Percentiles rank a stretch among this genome's conserved stretches.
These are phyloP conservation scores for Lentinula edodes DNA, from an alignment of 768 basidiomycete genomes.

Conservation along the genomic window DNA sequence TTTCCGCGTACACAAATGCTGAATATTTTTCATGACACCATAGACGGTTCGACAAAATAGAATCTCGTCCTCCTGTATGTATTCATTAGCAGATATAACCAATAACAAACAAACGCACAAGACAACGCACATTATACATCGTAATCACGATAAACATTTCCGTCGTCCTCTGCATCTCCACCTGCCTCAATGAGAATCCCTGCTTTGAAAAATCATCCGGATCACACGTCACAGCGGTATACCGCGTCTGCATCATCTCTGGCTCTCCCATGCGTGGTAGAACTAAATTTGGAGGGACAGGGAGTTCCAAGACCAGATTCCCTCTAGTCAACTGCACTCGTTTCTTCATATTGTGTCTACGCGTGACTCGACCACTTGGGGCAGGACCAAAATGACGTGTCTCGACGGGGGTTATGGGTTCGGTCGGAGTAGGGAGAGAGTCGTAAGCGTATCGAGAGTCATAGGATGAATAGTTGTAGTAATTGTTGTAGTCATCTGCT, in stretches of 20 bases:
- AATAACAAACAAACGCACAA: constrained; percentile 1
- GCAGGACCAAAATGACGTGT: constrained; percentile 88
- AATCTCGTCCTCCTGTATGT: constrained; percentile 73
- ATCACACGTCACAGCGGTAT: constrained; percentile 90
- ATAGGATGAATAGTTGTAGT: constrained; percentile 14
- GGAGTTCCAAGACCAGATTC: constrained; percentile 79
- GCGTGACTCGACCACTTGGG: constrained; percentile 69
- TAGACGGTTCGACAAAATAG: constrained; percentile 91
- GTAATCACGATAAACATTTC: constrained; percentile 94
- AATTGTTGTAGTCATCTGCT: constrained; percentile 18
- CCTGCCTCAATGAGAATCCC: constrained; percentile 83
- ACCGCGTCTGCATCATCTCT: constrained; percentile 71
- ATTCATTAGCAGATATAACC: constrained; percentile 5
- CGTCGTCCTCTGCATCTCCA: constrained; percentile 71
- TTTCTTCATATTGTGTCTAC: constrained; percentile 73
- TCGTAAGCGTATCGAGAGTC: constrained; percentile 16
- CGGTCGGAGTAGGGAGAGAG: constrained; percentile 13
- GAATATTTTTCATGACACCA: constrained; percentile 88
- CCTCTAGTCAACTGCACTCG: constrained; percentile 82
- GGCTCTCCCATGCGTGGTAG: constrained; percentile 64
- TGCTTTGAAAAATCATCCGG: constrained; percentile 86
- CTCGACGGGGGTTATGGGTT: constrained; percentile 22
- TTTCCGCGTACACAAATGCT: constrained; percentile 77
- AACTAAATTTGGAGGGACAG: constrained; percentile 80
- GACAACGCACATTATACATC: constrained; percentile 81